Base-by-base conservation (phyloP, 352 stramenopile genomes). In the Globisporangium cystogenes region DNA sequence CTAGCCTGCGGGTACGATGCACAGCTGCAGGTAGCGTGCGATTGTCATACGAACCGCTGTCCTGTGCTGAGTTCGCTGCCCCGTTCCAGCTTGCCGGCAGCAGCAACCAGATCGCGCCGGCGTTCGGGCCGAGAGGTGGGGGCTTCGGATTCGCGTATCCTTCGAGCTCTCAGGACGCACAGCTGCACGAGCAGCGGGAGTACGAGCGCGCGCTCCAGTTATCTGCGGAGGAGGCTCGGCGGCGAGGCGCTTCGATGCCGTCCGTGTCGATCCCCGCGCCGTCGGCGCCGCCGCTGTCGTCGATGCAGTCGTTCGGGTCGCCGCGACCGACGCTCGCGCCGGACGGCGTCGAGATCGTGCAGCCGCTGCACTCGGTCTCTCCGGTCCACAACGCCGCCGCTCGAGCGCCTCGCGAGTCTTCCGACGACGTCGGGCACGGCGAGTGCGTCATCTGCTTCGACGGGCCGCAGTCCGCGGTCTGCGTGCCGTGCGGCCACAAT, bases 371-470 rank as follows among this genome's bases (percentile, higher is more conserved):
- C 59, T 20, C 44, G 20, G 15, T 64, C 20, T 55, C 60, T 11
- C 43, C 53, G 1, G n/a, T 15, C 21, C 33, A 26, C 2, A 20
- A 51, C 14, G 21, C 53, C 27, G 6, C 62, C 60, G 35, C 48
- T 16, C 27, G 41, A 26, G 11, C 48, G 35, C 14, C 42, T 23
- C 37, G 55, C 12, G 11, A 11, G 14, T 37, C 26, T 12, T 23
- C 37, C 0, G 52, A 46, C 1, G 33, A 42, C 47, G 45, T 49
- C 20, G 55, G 10, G 7, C 23, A 44, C 14, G 57, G 64, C 46
- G 85, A 95, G 53, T 95, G 85, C 47, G 67, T 95, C 0, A 85
- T 95, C 31, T 93, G 85, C 64, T 92, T 93, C 60, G 85, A 95
- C 52, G 79, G 68, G 0, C 74, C 77, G 20, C 76, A 93, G 57